Conservation (phyloP, 805 yeast genomes). For the Tetrapisispora arboricola region DNA sequence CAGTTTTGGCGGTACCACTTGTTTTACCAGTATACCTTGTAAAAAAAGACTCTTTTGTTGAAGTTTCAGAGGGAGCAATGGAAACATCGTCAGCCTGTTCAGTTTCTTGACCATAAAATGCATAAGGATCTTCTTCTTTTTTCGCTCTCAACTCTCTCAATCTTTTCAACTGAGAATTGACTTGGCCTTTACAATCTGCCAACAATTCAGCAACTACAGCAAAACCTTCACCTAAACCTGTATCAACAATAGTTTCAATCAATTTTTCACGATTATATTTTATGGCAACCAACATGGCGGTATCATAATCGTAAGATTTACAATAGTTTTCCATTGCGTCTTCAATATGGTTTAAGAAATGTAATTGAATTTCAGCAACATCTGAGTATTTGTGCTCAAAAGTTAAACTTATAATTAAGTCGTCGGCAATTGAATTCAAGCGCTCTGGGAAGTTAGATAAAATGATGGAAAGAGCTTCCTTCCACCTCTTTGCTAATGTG, state of each 20-base stretch:
- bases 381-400: conserved; percentile 67
- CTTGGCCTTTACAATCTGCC: conserved; percentile 88
- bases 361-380: conserved; percentile 66
- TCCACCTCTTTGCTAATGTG: conserved; percentile 67
- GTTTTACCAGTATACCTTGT: conserved; percentile 97
- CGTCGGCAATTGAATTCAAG: conserved; percentile 41
- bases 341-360: conserved; percentile 49
- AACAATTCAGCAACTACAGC: conserved; percentile 77
- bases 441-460: conserved; percentile 32
- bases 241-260: conserved; percentile 53
- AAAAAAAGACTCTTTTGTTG: conserved; percentile 85
- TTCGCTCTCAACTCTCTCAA: conserved; percentile 76
- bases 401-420: conserved; percentile 47
- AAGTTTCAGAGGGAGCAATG: conserved; percentile 86
- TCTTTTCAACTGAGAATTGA: conserved; percentile 72
- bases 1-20: conserved; percentile 90
- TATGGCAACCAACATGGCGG: conserved; percentile 59
- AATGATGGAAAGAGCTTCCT: conserved; percentile 64
- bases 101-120: conserved; percentile 64
- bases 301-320: conserved; percentile 62
- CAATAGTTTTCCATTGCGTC: conserved; percentile 62
- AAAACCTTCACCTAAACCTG: conserved; percentile 76
- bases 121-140: conserved; percentile 75
- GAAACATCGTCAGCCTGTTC: conserved; percentile 91
- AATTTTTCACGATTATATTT: conserved; percentile 36